These are phyloP conservation scores for Phytopythium ostracodes DNA, from an alignment of 352 stramenopile genomes.

Conservation along the genomic window DNA sequence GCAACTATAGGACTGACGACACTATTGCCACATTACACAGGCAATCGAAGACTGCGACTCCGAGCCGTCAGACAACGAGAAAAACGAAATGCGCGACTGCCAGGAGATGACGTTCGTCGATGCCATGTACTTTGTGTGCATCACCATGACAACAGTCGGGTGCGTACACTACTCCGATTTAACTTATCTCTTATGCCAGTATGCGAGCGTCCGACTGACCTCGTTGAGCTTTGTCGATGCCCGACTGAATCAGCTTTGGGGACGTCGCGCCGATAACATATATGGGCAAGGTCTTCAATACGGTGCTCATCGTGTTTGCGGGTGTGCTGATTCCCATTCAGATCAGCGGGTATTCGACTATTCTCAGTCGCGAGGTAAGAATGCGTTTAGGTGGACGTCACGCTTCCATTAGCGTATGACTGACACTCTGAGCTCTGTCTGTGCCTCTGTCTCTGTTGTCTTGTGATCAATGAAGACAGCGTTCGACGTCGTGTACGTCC, in stretches of 20 bases:
- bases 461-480: conserved; percentile 33
- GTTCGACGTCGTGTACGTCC: conserved; percentile 75
- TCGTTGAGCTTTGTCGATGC: neutral
- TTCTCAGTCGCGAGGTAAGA: conserved; percentile 65
- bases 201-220: neutral
- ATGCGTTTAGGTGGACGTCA: neutral
- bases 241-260: conserved; percentile 38
- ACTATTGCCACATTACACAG: conserved; percentile 15
- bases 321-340: conserved; percentile 61
- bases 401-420: neutral
- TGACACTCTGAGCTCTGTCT: neutral
- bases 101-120: conserved; percentile 75
- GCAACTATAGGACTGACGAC: neutral
- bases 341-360: conserved; percentile 64
- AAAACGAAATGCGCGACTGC: conserved; percentile 29
- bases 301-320: conserved; percentile 74
- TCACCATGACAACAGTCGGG: conserved; percentile 81
- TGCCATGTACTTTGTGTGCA: conserved; percentile 80
- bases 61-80: conserved; percentile 2
- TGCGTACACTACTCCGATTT: conserved; percentile 18
- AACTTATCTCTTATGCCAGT: neutral
- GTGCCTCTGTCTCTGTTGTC: neutral
- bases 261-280: conserved; percentile 63
- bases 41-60: conserved; percentile 63
- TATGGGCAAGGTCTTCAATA: conserved; percentile 60